A percentile compares a stretch with the other conserved stretches of the same genome.
phyloP scores from a whole-genome alignment of 805 yeast species.

The Yamadazyma laniorum region DNA sequence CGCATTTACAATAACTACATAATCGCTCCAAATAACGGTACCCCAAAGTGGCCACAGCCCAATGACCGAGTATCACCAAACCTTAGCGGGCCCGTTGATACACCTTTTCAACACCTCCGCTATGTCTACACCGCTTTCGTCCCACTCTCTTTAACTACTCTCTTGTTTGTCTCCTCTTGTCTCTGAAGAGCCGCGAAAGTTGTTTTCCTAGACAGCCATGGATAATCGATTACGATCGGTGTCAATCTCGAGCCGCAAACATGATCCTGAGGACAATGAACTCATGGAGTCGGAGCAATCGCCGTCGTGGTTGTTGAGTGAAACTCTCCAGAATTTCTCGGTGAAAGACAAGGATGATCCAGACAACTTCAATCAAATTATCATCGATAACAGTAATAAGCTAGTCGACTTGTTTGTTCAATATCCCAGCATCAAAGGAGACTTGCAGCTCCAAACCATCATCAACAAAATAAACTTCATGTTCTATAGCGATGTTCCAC shows the following conservation, averaged over 20 bases:
- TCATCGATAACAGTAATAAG: slow-evolving; percentile 41
- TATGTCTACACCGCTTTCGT: too few relatives aligned
- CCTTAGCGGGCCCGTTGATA: too few relatives aligned
- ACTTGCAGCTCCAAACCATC: slow-evolving; percentile 58
- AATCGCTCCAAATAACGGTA: too few relatives aligned
- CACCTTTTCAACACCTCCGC: too few relatives aligned
- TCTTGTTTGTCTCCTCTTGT: too few relatives aligned
- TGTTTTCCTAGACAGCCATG: slow-evolving; percentile 4
- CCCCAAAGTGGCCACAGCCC: too few relatives aligned
- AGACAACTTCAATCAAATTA: slow-evolving; percentile 1
- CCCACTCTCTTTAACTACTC: too few relatives aligned
- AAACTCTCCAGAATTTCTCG: slow-evolving; percentile 52
- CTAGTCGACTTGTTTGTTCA: slow-evolving; percentile 54
- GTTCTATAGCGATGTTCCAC: slow-evolving; percentile 54
- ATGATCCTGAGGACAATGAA: slow-evolving; percentile 2
- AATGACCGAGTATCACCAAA: too few relatives aligned
- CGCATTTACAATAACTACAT: too few relatives aligned
- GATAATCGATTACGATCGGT: slow-evolving; percentile 15
- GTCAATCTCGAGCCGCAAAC: slow-evolving; percentile 13
- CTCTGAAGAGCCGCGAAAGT: slow-evolving; percentile 5
- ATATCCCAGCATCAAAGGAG: slow-evolving; percentile 61
- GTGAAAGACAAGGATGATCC: slow-evolving; percentile 47
- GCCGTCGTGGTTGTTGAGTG: slow-evolving; percentile 62
- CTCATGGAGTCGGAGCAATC: slow-evolving; percentile 11
- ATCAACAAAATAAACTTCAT: slow-evolving; percentile 59